Percentiles rank a stretch among this genome's conserved stretches.
Conservation (phyloP, 1,139 yeast genomes). For the Sugiyamaella pinicola region DNA sequence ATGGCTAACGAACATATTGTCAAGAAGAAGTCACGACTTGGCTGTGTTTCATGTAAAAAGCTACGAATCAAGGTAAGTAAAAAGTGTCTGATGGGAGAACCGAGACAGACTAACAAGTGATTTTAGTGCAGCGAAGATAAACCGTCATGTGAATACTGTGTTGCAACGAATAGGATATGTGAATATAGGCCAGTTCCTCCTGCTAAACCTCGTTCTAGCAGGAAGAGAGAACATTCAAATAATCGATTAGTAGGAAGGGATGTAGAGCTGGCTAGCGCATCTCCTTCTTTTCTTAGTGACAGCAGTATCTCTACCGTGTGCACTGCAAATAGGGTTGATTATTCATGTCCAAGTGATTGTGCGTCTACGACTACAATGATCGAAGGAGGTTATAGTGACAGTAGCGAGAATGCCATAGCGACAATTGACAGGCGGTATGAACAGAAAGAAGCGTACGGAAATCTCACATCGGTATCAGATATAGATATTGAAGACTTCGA, state of each 20-base stretch:
- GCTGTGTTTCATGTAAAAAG: constrained; percentile 25
- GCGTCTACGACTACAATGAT: no score
- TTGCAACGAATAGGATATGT: constrained; percentile 15
- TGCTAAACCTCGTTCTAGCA: constrained; percentile 2
- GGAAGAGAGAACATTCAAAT: no score
- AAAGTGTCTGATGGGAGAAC: background rate
- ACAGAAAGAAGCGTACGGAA: background rate
- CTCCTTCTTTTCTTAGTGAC: no score
- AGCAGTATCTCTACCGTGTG: no score
- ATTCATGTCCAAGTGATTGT: no score
- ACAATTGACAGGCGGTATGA: background rate
- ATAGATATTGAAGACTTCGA: constrained; percentile 4
- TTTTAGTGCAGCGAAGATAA: constrained; percentile 18
- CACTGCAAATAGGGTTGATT: no score
- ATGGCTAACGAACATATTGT: background rate
- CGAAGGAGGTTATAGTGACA: no score
- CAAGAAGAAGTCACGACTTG: constrained; percentile 22
- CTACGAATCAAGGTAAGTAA: constrained; percentile 26
- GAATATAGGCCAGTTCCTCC: constrained; percentile 19
- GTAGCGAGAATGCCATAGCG: background rate
- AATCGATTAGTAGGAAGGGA: no score
- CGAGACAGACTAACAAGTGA: background rate
- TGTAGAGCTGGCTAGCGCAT: no score
- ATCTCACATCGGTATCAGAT: no score
- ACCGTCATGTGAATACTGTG: constrained; percentile 19